Percentiles rank a stretch among this genome's conserved stretches.
Evolutionary conservation across 2,329 filamentous ascomycete genomes (phyloP).

Genomic region (Thelonectria blattea): DNA sequence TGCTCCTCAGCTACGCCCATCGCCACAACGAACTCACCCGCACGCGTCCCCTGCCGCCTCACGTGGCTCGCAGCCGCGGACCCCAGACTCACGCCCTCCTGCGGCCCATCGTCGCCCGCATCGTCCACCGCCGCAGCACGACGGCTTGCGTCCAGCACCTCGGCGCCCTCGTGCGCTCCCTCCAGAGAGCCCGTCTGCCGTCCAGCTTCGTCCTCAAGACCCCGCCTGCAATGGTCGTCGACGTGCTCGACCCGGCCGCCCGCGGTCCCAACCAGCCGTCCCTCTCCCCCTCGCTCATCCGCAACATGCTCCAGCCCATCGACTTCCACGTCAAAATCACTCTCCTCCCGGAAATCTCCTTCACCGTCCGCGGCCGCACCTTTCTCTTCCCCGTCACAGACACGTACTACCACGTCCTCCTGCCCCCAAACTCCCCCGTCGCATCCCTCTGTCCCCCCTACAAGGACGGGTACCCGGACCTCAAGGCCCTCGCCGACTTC

Average conservation of each 20-base stretch:
- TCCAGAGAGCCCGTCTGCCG: slow-evolving; percentile 54
- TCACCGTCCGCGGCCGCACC: slow-evolving; percentile 54
- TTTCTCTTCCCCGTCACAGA: slow-evolving; percentile 51
- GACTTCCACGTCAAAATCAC: slow-evolving; percentile 51
- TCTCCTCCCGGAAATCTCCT: slow-evolving; percentile 50
- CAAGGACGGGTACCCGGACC: slow-evolving; percentile 51
- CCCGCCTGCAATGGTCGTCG: slow-evolving; percentile 39
- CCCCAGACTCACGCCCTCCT: slow-evolving; percentile 57
- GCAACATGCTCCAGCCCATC: slow-evolving; percentile 50
- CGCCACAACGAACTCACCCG: slow-evolving; percentile 74
- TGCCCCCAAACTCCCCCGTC: slow-evolving; percentile 46
- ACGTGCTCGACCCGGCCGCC: slow-evolving; percentile 33
- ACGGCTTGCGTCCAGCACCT: slow-evolving; percentile 49
- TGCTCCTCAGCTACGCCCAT: slow-evolving; percentile 82
- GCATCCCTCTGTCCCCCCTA: slow-evolving; percentile 51
- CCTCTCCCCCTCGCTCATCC: slow-evolving; percentile 53
- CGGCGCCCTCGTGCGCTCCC: slow-evolving; percentile 49
- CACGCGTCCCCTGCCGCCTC: slow-evolving; percentile 59
- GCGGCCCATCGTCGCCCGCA: slow-evolving; percentile 57
- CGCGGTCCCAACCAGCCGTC: slow-evolving; percentile 46
- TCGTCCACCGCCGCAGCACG: slow-evolving; percentile 52
- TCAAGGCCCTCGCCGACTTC: slow-evolving; percentile 53
- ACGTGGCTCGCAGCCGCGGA: slow-evolving; percentile 46
- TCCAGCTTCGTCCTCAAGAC: slow-evolving; percentile 52
- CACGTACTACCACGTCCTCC: slow-evolving; percentile 53